These are phyloP conservation scores for Miamiensis avidus DNA, from an alignment of 169 alveolate species.

Conservation along the genomic window DNA sequence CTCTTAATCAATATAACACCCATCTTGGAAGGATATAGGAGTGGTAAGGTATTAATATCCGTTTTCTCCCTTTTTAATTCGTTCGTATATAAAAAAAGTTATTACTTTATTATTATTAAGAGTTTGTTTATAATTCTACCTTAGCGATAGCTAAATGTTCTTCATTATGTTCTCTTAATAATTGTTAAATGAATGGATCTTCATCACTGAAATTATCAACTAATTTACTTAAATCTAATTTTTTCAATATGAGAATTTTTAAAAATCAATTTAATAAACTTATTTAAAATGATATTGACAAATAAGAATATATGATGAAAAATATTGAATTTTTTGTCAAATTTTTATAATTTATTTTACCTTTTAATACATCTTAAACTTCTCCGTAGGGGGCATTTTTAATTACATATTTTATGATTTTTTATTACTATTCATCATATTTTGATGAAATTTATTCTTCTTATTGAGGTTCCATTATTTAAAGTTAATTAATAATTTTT, in stretches of 20 bases:
- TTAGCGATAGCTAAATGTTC: constrained; percentile 34
- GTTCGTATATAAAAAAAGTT: neutral
- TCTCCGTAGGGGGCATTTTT: neutral
- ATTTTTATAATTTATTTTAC: neutral
- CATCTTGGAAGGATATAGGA: constrained; percentile 6
- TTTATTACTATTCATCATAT: too few species aligned
- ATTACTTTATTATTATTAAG: neutral
- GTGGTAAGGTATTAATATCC: neutral
- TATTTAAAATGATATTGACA: too few species aligned
- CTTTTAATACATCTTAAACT: neutral
- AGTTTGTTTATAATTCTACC: constrained; percentile 7
- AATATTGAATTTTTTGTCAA: too few species aligned
- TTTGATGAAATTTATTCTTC: neutral
- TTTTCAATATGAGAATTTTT: too few species aligned
- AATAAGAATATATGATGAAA: too few species aligned
- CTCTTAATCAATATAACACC: constrained; percentile 33
- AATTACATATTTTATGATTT: neutral
- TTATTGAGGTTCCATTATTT: too few species aligned
- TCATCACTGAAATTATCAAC: constrained; percentile 1
- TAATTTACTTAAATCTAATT: constrained; percentile 19
- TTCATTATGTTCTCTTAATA: constrained; percentile 30
- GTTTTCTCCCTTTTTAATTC: neutral
- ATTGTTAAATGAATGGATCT: constrained; percentile 12
- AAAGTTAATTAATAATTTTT: too few species aligned
- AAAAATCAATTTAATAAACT: too few species aligned